Percentiles rank a stretch among this genome's conserved stretches.
phyloP scores from a whole-genome alignment of 2,329 filamentous ascomycete genomes.

The Aureobasidium sp. region DNA sequence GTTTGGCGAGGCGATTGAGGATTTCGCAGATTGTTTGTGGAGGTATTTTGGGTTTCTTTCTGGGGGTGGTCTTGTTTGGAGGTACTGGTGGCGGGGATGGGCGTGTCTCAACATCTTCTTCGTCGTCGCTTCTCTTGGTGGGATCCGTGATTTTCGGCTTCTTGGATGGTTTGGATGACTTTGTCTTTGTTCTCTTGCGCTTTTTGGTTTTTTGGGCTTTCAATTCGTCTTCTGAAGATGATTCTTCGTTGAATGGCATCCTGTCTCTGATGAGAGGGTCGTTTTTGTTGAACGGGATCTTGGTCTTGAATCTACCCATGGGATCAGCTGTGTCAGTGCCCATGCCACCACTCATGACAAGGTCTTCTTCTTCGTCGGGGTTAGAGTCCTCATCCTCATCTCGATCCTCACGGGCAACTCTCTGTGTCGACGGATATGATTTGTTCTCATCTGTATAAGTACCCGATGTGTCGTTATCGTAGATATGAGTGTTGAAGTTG shows the following conservation, averaged over 20 bases:
- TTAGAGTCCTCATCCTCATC: background rate
- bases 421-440: background rate
- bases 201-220: background rate
- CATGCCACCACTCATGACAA: background rate
- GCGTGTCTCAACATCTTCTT: background rate
- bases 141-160: background rate
- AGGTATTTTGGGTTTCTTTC: background rate
- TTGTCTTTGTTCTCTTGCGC: background rate
- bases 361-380: background rate
- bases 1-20: background rate
- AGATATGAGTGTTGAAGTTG: background rate
- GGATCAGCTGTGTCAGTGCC: background rate
- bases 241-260: background rate
- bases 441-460: background rate
- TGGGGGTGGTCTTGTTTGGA: background rate
- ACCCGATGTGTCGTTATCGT: background rate
- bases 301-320: background rate
- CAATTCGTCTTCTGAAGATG: background rate
- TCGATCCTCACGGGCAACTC: background rate
- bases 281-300: background rate
- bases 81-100: background rate
- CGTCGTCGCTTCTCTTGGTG: background rate
- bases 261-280: conserved; percentile 1
- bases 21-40: background rate
- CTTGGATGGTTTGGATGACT: background rate